Base-by-base conservation (phyloP, 2,329 filamentous ascomycete species). In the Drechslera avenae region DNA sequence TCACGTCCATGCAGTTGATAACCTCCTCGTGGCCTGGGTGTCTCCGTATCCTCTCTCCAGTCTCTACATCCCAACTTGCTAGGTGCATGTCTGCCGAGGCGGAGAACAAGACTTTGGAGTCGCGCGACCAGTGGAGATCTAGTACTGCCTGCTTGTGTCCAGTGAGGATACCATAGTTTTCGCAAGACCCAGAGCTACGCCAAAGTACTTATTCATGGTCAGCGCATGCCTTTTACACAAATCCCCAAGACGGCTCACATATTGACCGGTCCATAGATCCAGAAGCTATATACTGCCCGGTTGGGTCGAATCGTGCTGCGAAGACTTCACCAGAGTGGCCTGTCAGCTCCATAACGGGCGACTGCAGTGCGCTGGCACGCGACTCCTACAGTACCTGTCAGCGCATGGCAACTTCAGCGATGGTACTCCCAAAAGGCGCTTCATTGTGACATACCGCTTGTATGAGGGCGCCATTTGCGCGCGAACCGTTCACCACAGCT, bases 241-340 rank as follows among this genome's bases (percentile, higher is more conserved):
- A 13, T 32, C 32, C 2, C 18, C 5, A 36, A 17, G 23, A 16
- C 6, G 17, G 77, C 87, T 51, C 78, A 95, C 90, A 81, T 64
- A 99, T 94, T 51, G 86, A 90, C 64, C 92, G 84, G 71, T 99
- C 94, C 90, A 97, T 96, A 10, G 91, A 94, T 7, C 91, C 93
- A 1, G 94, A 97, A 34, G 94, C 94, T 64, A 97, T 94, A 58
- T 91, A 81, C 57, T 91, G 88, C 35, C 92, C 93, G 2, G 88
- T 88, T 2, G 90, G 88, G 69, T 97, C 91, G 69, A 99, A 99
- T 69, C 90, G 88, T 40, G 90, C 89, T 18, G 90, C 83, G 70
- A 97, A 97, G 39, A 99, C 85, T 77, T 99, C 94, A 16, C 90
- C 91, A 26, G 80, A 80, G 61, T 87, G 85, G 19, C 84, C 84